phyloP scores from a whole-genome alignment of 2,329 filamentous ascomycete species.

The Tolypocladium endophyticum region DNA sequence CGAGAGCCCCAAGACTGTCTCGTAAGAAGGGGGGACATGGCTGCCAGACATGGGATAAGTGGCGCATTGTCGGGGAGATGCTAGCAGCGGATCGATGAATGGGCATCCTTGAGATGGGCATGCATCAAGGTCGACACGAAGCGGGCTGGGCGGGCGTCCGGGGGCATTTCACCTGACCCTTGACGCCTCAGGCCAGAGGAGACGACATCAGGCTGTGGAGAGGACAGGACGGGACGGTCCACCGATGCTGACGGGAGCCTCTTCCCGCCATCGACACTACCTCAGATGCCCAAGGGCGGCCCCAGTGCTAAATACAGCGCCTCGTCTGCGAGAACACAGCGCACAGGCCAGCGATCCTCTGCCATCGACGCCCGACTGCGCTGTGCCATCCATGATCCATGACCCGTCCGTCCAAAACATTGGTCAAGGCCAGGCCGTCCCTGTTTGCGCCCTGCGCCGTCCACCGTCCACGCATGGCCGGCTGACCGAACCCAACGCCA shows the following conservation, averaged over 20 bases:
- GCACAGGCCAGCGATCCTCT: not conserved
- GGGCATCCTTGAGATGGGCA: not conserved
- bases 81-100: not conserved
- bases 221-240: not conserved
- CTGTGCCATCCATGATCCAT: not conserved
- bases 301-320: not conserved
- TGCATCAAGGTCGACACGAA: not conserved
- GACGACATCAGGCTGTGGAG: not conserved
- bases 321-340: too few relatives aligned
- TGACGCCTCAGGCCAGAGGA: not conserved
- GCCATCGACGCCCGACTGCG: conserved; percentile 1
- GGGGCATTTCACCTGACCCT: not conserved
- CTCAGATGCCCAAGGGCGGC: too few relatives aligned
- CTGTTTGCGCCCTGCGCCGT: not conserved
- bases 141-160: not conserved
- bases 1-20: not conserved
- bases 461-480: not conserved
- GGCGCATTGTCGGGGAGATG: not conserved
- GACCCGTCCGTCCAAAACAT: not conserved
- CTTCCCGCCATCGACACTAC: not conserved
- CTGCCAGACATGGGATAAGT: not conserved
- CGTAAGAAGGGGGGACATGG: not conserved
- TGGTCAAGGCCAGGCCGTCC: not conserved
- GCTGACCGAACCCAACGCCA: not conserved
- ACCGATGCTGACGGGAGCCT: not conserved